Evolutionary conservation across 2,329 filamentous ascomycete species (phyloP).

Genomic region (Emmonsia crescens): DNA sequence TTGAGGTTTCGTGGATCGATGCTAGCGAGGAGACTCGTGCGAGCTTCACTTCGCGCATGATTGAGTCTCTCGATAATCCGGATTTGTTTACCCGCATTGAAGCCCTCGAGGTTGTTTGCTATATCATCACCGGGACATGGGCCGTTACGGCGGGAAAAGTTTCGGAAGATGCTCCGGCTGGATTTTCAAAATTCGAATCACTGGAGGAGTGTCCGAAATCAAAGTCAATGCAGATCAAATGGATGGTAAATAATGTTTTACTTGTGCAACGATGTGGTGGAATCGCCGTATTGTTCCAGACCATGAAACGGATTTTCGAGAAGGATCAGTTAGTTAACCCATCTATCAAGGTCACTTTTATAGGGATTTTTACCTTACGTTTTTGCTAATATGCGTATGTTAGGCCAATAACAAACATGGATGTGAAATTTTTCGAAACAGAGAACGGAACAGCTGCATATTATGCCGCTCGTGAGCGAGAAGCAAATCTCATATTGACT

Average conservation of each 20-base stretch:
- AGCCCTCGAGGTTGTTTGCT: conserved; percentile 37
- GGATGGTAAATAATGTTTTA: conserved; percentile 35
- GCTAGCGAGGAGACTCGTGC: conserved; percentile 43
- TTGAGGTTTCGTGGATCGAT: conserved; percentile 53
- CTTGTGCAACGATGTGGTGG: conserved; percentile 28
- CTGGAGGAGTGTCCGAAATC: conserved; percentile 35
- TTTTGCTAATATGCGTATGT: not conserved
- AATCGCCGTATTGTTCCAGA: conserved; percentile 26
- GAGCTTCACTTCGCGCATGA: conserved; percentile 30
- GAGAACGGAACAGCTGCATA: conserved; percentile 25
- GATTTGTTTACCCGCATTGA: conserved; percentile 35
- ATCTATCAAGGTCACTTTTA: not conserved
- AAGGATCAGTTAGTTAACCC: conserved; percentile 20
- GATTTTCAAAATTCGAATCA: conserved; percentile 7
- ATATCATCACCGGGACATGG: conserved; percentile 59
- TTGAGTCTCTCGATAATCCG: conserved; percentile 27
- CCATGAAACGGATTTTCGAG: conserved; percentile 30
- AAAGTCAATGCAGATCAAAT: conserved; percentile 37
- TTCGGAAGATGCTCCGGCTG: conserved; percentile 24
- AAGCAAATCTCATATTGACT: conserved; percentile 34
- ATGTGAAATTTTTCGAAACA: conserved; percentile 17
- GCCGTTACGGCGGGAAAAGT: conserved; percentile 49
- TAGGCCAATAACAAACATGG: not conserved
- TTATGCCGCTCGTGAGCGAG: conserved; percentile 28
- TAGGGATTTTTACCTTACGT: not conserved